Conservation (phyloP, 345 rosid genomes). For the Citropsis articulata region DNA sequence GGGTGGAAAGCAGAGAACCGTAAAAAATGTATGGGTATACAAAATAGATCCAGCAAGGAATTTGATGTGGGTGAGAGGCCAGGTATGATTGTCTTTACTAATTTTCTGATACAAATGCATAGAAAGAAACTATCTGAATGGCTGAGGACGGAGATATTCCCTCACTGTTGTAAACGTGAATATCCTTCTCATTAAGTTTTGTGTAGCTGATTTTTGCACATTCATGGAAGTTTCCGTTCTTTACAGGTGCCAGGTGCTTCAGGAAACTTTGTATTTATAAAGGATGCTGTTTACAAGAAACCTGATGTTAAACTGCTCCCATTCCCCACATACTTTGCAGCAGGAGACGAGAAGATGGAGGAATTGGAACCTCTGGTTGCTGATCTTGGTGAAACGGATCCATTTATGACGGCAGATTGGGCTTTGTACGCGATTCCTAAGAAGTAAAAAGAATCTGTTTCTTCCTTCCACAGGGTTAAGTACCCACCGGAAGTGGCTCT, state of each 20-base stretch:
- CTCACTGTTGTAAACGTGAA: not conserved
- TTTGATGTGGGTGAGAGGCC: slow-evolving; percentile 94
- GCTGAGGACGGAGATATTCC: not conserved
- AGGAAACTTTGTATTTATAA: slow-evolving; percentile 89
- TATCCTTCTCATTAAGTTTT: not conserved
- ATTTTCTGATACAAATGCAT: not conserved
- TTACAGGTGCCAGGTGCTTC: slow-evolving; percentile 84
- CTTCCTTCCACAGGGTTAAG: not conserved
- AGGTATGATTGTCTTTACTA: slow-evolving; percentile 49
- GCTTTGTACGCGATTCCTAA: not conserved
- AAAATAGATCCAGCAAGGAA: slow-evolving; percentile 88
- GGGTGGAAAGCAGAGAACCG: slow-evolving; percentile 85
- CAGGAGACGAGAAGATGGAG: slow-evolving; percentile 56
- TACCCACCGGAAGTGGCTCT: not conserved
- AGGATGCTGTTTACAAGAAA: slow-evolving; percentile 75
- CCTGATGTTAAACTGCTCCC: slow-evolving; percentile 75
- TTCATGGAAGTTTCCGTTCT: slow-evolving; percentile 6
- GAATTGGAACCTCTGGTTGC: slow-evolving; percentile 58
- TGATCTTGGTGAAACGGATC: slow-evolving; percentile 84
- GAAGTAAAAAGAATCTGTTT: not conserved
- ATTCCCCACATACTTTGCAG: slow-evolving; percentile 73
- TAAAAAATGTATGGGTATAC: slow-evolving; percentile 91
- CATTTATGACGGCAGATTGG: slow-evolving; percentile 74
- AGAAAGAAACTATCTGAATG: not conserved
- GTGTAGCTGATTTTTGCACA: not conserved